phyloP scores from a whole-genome alignment of 148 eudicot species.

The Talinum fruticosum region DNA sequence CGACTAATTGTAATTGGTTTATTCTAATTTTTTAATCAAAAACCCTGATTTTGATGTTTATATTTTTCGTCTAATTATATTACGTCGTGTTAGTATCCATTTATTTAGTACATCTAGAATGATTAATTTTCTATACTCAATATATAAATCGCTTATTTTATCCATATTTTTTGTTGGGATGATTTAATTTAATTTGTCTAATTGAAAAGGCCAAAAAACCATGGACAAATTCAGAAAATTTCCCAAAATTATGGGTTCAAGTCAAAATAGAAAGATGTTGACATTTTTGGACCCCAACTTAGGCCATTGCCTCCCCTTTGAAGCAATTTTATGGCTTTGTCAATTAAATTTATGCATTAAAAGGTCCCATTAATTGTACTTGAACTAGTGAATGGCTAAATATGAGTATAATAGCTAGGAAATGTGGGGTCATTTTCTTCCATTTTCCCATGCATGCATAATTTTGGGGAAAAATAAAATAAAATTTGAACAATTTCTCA shows the following conservation, averaged over 20 bases:
- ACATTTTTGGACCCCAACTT: not conserved
- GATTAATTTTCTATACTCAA: too few relatives aligned
- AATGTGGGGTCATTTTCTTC: not conserved
- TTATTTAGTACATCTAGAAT: too few relatives aligned
- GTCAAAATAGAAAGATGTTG: not conserved
- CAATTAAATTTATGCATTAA: not conserved
- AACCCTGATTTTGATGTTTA: too few relatives aligned
- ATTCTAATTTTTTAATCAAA: too few relatives aligned
- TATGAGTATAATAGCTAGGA: not conserved
- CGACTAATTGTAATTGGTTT: too few relatives aligned
- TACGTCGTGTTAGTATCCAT: too few relatives aligned
- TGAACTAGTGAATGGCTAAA: not conserved
- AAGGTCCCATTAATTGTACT: not conserved
- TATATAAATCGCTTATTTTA: too few relatives aligned
- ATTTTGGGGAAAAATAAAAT: not conserved
- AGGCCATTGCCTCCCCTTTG: not conserved
- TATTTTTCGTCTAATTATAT: too few relatives aligned
- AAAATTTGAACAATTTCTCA: not conserved
- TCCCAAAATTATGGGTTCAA: not conserved
- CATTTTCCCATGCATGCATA: slow-evolving; percentile 10
- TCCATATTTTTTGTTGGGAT: too few relatives aligned
- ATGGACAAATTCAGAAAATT: not conserved
- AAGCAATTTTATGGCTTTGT: not conserved
- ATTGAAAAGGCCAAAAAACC: too few relatives aligned
- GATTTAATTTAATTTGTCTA: not conserved